Percentiles rank a stretch among this genome's conserved stretches.
phyloP scores from a whole-genome alignment of 768 basidiomycete species.

The Collybiopsis confluens region DNA sequence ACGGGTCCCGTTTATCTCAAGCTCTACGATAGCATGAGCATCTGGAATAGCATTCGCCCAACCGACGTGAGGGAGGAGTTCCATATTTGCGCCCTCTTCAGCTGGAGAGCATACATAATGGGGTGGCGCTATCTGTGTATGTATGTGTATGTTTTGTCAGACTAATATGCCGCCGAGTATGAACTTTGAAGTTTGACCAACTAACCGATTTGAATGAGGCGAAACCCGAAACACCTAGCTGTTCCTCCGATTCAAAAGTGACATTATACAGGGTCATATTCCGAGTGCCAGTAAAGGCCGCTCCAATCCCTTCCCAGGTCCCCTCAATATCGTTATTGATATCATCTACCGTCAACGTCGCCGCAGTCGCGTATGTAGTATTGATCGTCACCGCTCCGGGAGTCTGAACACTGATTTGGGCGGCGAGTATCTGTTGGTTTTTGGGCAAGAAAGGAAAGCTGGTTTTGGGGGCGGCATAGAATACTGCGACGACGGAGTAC shows the following conservation, averaged over 20 bases:
- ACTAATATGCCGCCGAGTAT: no score
- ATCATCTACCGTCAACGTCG: background rate
- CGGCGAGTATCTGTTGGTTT: background rate
- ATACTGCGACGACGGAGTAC: slow-evolving; percentile 11
- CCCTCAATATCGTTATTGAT: background rate
- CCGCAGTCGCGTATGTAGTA: background rate
- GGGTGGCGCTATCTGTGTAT: slow-evolving; percentile 4
- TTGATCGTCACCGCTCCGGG: slow-evolving; percentile 4
- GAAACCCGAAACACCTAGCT: slow-evolving; percentile 10
- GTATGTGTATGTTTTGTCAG: no score
- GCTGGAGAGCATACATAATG: slow-evolving; percentile 12
- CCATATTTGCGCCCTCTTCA: slow-evolving; percentile 5
- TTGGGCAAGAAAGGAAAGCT: slow-evolving; percentile 7
- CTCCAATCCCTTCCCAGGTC: slow-evolving; percentile 10
- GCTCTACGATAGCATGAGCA: slow-evolving; percentile 9
- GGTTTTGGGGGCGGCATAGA: slow-evolving; percentile 9
- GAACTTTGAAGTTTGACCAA: no score
- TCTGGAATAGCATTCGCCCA: slow-evolving; percentile 17
- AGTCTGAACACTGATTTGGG: slow-evolving; percentile 6
- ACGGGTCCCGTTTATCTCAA: slow-evolving; percentile 2
- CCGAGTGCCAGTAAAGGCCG: slow-evolving; percentile 3
- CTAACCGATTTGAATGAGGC: slow-evolving; percentile 5
- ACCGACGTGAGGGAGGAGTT: slow-evolving; percentile 10
- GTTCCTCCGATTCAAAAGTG: slow-evolving; percentile 4
- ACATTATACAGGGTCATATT: slow-evolving; percentile 4